Conservation (phyloP, 371 early-diverging fungal species). For the Haplosporangium sp. region DNA sequence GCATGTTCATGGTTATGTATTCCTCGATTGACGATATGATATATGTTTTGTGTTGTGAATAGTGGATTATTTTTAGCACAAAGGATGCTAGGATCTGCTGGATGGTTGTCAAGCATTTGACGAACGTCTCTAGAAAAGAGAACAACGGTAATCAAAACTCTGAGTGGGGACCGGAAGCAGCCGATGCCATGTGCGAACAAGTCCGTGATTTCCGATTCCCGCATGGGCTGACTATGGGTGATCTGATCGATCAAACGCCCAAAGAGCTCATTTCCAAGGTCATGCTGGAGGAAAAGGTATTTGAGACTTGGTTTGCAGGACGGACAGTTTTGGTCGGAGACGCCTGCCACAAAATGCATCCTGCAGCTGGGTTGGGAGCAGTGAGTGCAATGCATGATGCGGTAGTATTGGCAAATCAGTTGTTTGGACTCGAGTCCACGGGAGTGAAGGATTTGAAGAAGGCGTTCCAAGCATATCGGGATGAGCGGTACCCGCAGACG, state of each 20-base stretch:
- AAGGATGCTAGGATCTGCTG: conserved; percentile 37
- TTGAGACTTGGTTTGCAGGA: conserved; percentile 38
- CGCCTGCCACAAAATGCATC: conserved; percentile 18
- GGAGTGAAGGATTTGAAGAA: conserved; percentile 2
- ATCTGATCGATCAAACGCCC: conserved; percentile 23
- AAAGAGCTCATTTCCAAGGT: conserved; percentile 27
- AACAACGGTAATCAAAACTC: background rate
- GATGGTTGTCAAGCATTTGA: conserved; percentile 35
- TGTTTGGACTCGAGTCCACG: conserved; percentile 15
- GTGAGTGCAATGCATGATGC: conserved; percentile 39
- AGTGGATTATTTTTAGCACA: conserved; percentile 45
- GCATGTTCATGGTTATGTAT: no score
- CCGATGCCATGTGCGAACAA: conserved; percentile 29
- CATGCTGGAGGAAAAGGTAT: conserved; percentile 41
- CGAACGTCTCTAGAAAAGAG: background rate
- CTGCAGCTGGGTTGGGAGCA: conserved; percentile 12
- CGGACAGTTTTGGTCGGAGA: conserved; percentile 28
- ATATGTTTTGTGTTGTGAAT: no score
- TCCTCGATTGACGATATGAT: no score
- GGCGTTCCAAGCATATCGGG: conserved; percentile 14
- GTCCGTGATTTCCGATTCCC: conserved; percentile 30
- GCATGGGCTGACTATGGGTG: conserved; percentile 16
- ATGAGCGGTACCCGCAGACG: conserved; percentile 17
- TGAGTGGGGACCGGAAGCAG: conserved; percentile 22
- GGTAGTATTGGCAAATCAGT: conserved; percentile 18